Percentiles rank a stretch among this genome's conserved stretches.
phyloP scores from a whole-genome alignment of 805 yeast species.

The Candida multigemmis region DNA sequence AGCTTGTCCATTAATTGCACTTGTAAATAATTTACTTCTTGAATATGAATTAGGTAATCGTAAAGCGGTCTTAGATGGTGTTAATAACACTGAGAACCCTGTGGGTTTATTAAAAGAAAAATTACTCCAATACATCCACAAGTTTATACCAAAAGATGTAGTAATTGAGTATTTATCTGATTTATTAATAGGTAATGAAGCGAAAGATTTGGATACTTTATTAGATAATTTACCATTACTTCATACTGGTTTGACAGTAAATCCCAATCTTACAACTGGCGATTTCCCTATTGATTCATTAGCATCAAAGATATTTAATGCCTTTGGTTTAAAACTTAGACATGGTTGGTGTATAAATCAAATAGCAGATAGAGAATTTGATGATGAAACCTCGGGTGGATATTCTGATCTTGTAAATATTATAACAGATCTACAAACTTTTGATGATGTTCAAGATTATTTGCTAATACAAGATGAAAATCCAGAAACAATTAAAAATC shows the following conservation, averaged over 20 bases:
- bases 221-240: constrained; percentile 52
- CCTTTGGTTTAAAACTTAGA: constrained; percentile 50
- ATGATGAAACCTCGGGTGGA: too few species aligned
- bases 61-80: constrained; percentile 4
- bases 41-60: constrained; percentile 23
- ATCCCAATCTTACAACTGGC: constrained; percentile 53
- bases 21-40: constrained; percentile 61
- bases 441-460: constrained; percentile 52
- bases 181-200: constrained; percentile 4
- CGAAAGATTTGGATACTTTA: constrained; percentile 21
- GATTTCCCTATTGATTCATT: constrained; percentile 40
- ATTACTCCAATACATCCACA: constrained; percentile 4
- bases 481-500: constrained; percentile 5
- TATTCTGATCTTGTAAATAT: constrained; percentile 10
- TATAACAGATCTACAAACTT: constrained; percentile 17
- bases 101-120: constrained; percentile 3
- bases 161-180: too few species aligned
- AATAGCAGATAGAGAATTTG: too few species aligned
- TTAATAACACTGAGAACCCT: constrained; percentile 1
- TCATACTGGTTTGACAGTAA: constrained; percentile 62
- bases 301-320: constrained; percentile 47
- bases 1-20: constrained; percentile 79
- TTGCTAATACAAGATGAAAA: constrained; percentile 22
- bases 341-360: constrained; percentile 80
- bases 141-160: too few species aligned